Evolutionary conservation across 1,139 yeast species (phyloP).

Genomic region (Suhomyces kunorum): DNA sequence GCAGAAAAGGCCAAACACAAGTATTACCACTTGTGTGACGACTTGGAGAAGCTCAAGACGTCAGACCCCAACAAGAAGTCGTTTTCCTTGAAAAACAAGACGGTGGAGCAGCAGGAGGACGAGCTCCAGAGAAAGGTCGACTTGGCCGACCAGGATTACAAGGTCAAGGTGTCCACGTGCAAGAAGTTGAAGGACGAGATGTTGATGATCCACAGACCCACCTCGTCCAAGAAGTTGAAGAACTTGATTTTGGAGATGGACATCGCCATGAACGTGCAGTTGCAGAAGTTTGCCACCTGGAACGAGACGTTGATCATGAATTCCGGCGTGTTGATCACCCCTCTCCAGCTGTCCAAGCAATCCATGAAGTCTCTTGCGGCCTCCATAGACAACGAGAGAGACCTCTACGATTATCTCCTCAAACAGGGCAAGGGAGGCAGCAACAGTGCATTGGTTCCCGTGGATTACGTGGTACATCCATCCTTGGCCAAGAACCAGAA

Average conservation of each 20-base stretch:
- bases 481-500: constrained; percentile 48
- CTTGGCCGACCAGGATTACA: constrained; percentile 82
- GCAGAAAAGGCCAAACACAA: constrained; percentile 89
- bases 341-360: constrained; percentile 46
- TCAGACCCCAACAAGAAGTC: constrained; percentile 84
- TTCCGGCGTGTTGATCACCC: constrained; percentile 79
- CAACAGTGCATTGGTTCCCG: constrained; percentile 49
- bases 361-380: constrained; percentile 78
- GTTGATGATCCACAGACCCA: constrained; percentile 74
- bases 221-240: constrained; percentile 68
- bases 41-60: constrained; percentile 77
- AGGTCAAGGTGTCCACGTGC: constrained; percentile 70
- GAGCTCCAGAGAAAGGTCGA: constrained; percentile 81
- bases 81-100: constrained; percentile 74
- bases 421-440: constrained; percentile 45
- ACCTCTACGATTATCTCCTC: constrained; percentile 68
- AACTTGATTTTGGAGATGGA: constrained; percentile 83
- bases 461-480: constrained; percentile 79
- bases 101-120: constrained; percentile 89
- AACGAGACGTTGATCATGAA: constrained; percentile 81
- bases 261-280: constrained; percentile 81
- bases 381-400: constrained; percentile 79
- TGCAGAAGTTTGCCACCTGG: constrained; percentile 86
- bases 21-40: constrained; percentile 80
- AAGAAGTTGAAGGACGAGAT: constrained; percentile 75